Conservation (phyloP, 2,329 filamentous ascomycete genomes). For the Fusarium sp. region DNA sequence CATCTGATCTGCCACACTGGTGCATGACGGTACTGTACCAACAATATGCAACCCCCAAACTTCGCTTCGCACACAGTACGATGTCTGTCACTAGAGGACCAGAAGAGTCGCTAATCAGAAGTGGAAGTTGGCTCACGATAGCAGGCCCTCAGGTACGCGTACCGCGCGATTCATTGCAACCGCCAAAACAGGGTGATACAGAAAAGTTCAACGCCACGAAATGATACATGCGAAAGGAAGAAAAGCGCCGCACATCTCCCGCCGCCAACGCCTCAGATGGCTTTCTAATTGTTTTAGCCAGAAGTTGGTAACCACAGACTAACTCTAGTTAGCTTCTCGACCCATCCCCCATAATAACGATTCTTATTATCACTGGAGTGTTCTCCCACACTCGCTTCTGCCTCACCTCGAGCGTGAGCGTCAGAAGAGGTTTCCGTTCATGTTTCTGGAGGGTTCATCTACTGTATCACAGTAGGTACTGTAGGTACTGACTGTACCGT, state of each 20-base stretch:
- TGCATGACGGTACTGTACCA: slow-evolving; percentile 15
- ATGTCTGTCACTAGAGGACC: neutral
- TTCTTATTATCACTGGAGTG: slow-evolving; percentile 8
- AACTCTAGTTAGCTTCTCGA: neutral
- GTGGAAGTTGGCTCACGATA: neutral
- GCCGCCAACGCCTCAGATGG: slow-evolving; percentile 39
- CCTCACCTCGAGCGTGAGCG: slow-evolving; percentile 12
- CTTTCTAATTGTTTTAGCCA: slow-evolving; percentile 33
- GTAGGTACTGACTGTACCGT: neutral
- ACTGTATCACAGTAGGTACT: neutral
- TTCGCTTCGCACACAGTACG: neutral
- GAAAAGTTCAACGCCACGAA: slow-evolving; percentile 30
- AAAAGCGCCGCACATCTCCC: slow-evolving; percentile 40
- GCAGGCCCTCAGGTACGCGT: too few species aligned
- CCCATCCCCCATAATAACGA: neutral
- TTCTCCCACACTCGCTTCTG: slow-evolving; percentile 19
- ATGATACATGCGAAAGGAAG: slow-evolving; percentile 34
- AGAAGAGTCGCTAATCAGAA: neutral
- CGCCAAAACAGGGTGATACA: slow-evolving; percentile 18
- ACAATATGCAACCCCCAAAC: neutral
- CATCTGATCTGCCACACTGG: slow-evolving; percentile 30
- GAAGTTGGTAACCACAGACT: slow-evolving; percentile 23
- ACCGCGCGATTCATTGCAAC: slow-evolving; percentile 16
- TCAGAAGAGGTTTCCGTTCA: neutral
- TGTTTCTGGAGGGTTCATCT: slow-evolving; percentile 3